Evolutionary conservation across 306 rosid species (phyloP), one percentile per base, ranked within the genome.

Genomic region (Cicer yamashitae): DNA sequence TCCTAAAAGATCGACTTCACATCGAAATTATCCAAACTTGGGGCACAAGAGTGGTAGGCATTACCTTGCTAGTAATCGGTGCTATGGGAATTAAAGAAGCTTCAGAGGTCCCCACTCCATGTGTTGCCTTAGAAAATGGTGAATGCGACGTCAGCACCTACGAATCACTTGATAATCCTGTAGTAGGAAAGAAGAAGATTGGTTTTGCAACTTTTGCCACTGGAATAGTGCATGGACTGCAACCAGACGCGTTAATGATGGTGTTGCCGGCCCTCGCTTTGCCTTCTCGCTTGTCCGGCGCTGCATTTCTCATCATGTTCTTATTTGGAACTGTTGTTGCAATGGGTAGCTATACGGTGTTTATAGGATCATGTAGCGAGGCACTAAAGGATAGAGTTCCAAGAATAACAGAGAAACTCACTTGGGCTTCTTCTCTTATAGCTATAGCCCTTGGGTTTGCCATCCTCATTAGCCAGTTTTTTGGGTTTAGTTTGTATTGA

Each of bases 141-240:
- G 96, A 91, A 79, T 84, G 90, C 30, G 91, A 91, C 69, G 93
- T 81, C 44, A 52, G 86, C 6, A 73, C 73, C 43, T 89, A 88
- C 15, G 92, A 91, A 77, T 59, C 88, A n/a, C 83, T 84, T 9
- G 86, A 88, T 43, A 86, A 64, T 69, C 93, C 91, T 43, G 53
- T 84, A 6, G 87, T 76, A 52, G 93, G 86, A 58, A 91, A 91
- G 82, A 93, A 89, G 84, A 91, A 90, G 88, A 66, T 94, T 59
- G 97, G 98, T 43, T 94, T 94, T 85, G 96, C 98, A n/a, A 94
- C 98, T 76, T 94, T 94, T 85, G 98, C 98, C 56, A 94, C 98
- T 0, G 98, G 97, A 17, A 89, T 94, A 63, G 96, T 94, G 70
- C 97, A 94, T 65, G 98, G 98, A 47, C 85, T 91, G 54, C 98